Conservation (phyloP, 305 asterid species). For the Fraxinus floribunda region DNA sequence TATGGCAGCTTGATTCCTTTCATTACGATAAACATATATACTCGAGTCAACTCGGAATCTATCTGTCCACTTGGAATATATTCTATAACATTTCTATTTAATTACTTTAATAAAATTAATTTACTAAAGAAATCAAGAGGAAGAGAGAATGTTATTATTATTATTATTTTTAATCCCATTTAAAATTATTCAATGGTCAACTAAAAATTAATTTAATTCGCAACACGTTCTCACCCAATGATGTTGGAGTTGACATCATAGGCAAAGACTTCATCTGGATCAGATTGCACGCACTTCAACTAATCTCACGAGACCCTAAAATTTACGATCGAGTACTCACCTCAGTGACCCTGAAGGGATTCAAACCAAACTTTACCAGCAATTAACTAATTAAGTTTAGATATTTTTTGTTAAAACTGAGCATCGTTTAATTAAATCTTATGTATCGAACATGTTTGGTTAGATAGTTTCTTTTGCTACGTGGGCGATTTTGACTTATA, state of each 20-base stretch:
- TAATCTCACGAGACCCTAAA: no score
- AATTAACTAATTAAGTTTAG: no score
- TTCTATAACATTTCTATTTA: not conserved
- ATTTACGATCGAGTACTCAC: no score
- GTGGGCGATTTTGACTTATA: no score
- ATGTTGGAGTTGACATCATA: constrained; percentile 31
- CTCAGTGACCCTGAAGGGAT: no score
- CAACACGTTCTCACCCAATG: constrained; percentile 21
- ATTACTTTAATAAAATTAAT: not conserved
- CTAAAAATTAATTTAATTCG: not conserved
- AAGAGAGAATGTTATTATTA: not conserved
- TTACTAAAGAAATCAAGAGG: not conserved
- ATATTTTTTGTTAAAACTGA: no score
- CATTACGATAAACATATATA: constrained; percentile 13
- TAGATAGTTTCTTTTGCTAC: no score
- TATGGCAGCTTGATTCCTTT: constrained; percentile 26
- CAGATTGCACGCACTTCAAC: no score
- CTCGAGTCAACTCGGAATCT: constrained; percentile 48
- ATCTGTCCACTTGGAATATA: constrained; percentile 8
- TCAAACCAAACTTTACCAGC: no score
- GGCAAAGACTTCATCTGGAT: not conserved
- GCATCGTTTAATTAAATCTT: no score
- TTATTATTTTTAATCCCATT: not conserved
- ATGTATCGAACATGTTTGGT: no score
- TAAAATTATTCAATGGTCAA: not conserved